A percentile compares a stretch with the other conserved stretches of the same genome.
Conservation (phyloP, 2,329 filamentous ascomycete genomes). For the Aspergillus aculeatinus region DNA sequence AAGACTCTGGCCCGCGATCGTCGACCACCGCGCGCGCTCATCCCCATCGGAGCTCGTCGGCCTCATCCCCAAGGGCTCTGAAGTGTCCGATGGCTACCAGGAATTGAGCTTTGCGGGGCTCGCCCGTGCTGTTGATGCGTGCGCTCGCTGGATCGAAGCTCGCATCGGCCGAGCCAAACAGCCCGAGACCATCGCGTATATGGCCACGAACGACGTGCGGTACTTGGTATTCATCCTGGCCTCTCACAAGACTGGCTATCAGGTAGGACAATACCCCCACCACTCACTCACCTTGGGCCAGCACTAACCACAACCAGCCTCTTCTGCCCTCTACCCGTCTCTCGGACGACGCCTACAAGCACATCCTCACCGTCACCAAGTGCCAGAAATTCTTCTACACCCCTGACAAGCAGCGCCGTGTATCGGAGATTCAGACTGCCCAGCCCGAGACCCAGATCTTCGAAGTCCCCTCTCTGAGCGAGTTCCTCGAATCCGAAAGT, state of each 20-base stretch:
- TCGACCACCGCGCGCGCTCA: constrained; percentile 5
- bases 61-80: constrained; percentile 1
- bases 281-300: rapidly evolving
- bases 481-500: background rate
- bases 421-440: constrained; percentile 16
- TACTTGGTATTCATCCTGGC: constrained; percentile 22
- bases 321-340: constrained; percentile 23
- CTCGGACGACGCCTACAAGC: constrained; percentile 18
- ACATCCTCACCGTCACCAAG: constrained; percentile 16
- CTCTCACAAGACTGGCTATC: constrained; percentile 22
- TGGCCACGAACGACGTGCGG: constrained; percentile 24
- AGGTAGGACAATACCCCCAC: background rate
- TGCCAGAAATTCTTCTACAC: constrained; percentile 28
- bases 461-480: constrained; percentile 10
- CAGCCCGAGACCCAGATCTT: constrained; percentile 7
- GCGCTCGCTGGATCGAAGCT: constrained; percentile 27
- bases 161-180: constrained; percentile 15
- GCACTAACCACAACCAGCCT: background rate
- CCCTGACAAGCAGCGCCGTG: constrained; percentile 24
- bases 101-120: constrained; percentile 21
- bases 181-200: constrained; percentile 21
- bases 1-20: background rate
- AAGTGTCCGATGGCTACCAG: constrained; percentile 5
- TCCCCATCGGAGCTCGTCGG: background rate
- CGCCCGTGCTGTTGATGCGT: constrained; percentile 22